Conservation (phyloP, 2,329 filamentous ascomycete species). For the Hypoxylon rubiginosum region DNA sequence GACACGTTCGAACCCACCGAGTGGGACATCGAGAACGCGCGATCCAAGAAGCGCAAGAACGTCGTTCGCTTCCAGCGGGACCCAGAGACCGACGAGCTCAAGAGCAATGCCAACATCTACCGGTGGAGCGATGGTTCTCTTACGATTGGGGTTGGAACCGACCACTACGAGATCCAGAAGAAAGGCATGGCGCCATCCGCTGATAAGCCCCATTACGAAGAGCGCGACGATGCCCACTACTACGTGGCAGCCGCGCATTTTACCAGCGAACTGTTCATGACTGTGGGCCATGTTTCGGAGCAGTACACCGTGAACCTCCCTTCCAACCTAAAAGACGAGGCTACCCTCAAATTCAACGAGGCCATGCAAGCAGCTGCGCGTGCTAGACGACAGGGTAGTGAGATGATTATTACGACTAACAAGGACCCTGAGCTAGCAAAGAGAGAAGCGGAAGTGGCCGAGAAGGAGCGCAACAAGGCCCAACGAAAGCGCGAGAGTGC, state of each 20-base stretch:
- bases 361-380: slow-evolving; percentile 75
- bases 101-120: slow-evolving; percentile 81
- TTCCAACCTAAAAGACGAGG: slow-evolving; percentile 77
- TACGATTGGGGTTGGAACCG: slow-evolving; percentile 79
- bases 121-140: slow-evolving; percentile 85
- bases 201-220: slow-evolving; percentile 74
- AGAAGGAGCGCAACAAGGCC: slow-evolving; percentile 78
- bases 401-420: slow-evolving; percentile 77
- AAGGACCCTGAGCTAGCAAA: slow-evolving; percentile 83
- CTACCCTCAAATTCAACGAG: slow-evolving; percentile 75
- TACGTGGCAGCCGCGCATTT: slow-evolving; percentile 81
- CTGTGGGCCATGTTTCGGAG: slow-evolving; percentile 82
- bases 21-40: slow-evolving; percentile 67
- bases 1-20: slow-evolving; percentile 74
- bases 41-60: slow-evolving; percentile 69
- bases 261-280: slow-evolving; percentile 75
- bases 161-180: slow-evolving; percentile 80
- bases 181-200: slow-evolving; percentile 75
- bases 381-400: slow-evolving; percentile 65
- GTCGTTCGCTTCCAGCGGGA: slow-evolving; percentile 79
- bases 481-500: slow-evolving; percentile 77
- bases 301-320: slow-evolving; percentile 78
- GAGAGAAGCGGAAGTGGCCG: slow-evolving; percentile 78
- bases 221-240: slow-evolving; percentile 79
- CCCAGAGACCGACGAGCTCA: slow-evolving; percentile 72